Evolutionary conservation across 306 rosid genomes (phyloP).

Genomic region (Luffa aegyptiaca): DNA sequence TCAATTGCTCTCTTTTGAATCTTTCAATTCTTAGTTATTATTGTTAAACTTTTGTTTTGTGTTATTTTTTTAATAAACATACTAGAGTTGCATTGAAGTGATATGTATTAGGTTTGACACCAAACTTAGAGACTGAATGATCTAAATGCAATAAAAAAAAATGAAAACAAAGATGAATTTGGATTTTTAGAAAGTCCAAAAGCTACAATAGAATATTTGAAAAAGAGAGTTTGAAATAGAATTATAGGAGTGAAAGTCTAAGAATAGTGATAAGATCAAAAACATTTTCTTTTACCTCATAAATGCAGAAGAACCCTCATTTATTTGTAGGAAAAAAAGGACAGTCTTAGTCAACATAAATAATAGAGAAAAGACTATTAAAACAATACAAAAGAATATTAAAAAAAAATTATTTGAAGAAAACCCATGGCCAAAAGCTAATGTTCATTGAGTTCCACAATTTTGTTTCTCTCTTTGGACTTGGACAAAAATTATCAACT

Average conservation of each 20-base stretch:
- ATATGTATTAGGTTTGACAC: not conserved
- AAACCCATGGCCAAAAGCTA: not conserved
- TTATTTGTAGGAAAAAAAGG: not conserved
- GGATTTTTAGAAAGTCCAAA: not conserved
- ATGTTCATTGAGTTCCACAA: conserved; percentile 4
- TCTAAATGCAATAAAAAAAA: too few relatives aligned
- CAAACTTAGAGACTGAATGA: not conserved
- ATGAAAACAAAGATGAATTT: not conserved
- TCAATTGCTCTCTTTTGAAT: not conserved
- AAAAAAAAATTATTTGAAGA: not conserved
- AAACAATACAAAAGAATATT: not conserved
- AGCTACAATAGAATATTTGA: not conserved
- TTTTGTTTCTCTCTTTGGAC: not conserved
- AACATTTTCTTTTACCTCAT: not conserved
- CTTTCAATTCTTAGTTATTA: too few relatives aligned
- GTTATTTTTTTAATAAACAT: not conserved
- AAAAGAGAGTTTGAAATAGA: not conserved
- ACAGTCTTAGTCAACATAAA: not conserved
- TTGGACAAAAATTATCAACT: not conserved
- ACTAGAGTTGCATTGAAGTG: not conserved
- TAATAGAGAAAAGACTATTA: not conserved
- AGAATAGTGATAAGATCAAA: not conserved
- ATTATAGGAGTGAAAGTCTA: not conserved
- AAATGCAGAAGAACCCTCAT: not conserved
- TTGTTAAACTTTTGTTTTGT: not conserved